Evolutionary conservation across 2,329 filamentous ascomycete species (phyloP).

Genomic region (Emydomyces testavorans): DNA sequence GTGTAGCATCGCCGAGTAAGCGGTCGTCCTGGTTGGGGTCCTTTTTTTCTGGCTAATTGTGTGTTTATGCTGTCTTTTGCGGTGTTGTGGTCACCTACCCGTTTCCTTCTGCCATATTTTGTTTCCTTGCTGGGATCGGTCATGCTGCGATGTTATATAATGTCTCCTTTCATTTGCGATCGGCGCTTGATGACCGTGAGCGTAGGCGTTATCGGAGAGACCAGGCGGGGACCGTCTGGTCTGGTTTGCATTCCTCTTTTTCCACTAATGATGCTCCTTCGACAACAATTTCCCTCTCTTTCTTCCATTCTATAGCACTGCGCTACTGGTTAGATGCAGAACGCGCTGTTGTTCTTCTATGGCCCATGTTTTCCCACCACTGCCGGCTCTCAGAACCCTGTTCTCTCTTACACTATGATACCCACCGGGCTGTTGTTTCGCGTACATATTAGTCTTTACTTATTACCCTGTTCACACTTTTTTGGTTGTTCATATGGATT

Average conservation of each 20-base stretch:
- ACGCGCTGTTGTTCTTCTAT: no score
- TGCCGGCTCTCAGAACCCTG: background rate
- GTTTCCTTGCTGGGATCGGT: background rate
- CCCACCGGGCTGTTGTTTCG: background rate
- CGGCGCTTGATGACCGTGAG: background rate
- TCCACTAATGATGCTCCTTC: background rate
- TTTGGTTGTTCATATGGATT: no score
- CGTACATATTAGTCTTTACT: conserved; percentile 1
- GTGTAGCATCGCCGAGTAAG: conserved; percentile 15
- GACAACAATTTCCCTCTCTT: background rate
- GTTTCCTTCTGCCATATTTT: background rate
- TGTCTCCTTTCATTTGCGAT: background rate
- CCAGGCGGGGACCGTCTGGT: background rate
- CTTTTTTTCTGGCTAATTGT: conserved; percentile 1
- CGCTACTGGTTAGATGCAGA: no score
- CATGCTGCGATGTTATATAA: background rate
- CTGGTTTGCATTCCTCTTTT: background rate
- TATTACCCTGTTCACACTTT: no score
- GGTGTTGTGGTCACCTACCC: background rate
- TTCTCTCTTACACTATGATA: background rate
- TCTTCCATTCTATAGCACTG: no score
- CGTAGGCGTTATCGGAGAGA: conserved; percentile 1
- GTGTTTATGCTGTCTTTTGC: background rate
- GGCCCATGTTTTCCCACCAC: no score
- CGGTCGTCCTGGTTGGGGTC: conserved; percentile 18